phyloP scores from a whole-genome alignment of 2,329 filamentous ascomycete genomes.

The Trichophyton mentagrophytes region DNA sequence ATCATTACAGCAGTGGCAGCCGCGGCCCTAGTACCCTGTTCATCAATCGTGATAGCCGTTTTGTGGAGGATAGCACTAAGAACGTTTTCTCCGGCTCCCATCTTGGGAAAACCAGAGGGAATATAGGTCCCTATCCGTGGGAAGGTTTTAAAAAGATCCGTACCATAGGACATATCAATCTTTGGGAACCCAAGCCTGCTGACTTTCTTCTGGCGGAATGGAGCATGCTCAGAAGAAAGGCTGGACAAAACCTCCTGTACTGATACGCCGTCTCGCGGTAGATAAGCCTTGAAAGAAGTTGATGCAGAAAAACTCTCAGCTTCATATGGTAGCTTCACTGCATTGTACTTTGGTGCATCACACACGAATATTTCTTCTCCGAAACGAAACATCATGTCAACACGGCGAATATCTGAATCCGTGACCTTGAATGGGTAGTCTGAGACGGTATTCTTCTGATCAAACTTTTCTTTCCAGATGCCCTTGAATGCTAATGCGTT shows the following conservation, averaged over 20 bases:
- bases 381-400: conserved; percentile 5
- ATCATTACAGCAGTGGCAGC: neutral
- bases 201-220: neutral
- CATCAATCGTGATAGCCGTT: neutral
- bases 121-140: neutral
- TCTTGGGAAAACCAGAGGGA: neutral
- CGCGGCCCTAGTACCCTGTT: neutral
- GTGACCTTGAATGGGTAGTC: neutral
- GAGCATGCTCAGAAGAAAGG: neutral
- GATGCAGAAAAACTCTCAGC: neutral
- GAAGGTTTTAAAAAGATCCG: neutral
- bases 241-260: neutral
- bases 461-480: conserved; percentile 1
- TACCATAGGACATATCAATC: neutral
- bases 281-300: conserved; percentile 2
- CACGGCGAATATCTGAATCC: neutral
- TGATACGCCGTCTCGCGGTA: neutral
- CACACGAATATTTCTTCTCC: neutral
- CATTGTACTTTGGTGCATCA: neutral
- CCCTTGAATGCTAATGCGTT: conserved; percentile 2
- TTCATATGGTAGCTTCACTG: neutral
- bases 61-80: neutral
- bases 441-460: neutral
- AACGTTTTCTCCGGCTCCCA: neutral
- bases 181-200: conserved; percentile 1